Base-by-base conservation (phyloP, 768 basidiomycete genomes). In the Lactarius hengduanensis region DNA sequence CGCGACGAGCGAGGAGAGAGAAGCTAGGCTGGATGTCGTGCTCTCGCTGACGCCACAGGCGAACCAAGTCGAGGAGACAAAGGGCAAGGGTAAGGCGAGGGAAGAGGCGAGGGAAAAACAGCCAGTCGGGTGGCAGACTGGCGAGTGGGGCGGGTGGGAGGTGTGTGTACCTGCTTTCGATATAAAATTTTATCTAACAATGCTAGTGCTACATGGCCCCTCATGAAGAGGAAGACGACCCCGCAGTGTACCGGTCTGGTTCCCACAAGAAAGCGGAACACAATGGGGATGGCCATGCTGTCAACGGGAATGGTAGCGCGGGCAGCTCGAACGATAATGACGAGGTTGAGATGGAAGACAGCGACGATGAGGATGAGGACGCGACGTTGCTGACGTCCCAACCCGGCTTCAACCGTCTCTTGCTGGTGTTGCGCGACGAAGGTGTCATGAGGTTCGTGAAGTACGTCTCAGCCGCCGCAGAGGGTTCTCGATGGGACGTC, bases 401-500 rank as follows among this genome's bases (percentile, higher is more conserved):
- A 70, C 91, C 95, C 0, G 89, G 90, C 4, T 98, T 94, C 79
- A 98, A 98, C 76, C 84, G 88, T 20, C 81, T 98, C 10, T 80
- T 96, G 34, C 82, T 98, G 43, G 96, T 98, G 28, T 79, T 98
- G 64, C 84, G 96, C 18, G 96, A 98, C 76, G 91, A 94, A 73
- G 85, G 91, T 22, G 95, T 98, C 57, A 89, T 98, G 87, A 86
- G 86, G 50, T 98, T 98, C 75, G 93, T 96, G 69, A 98, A 98
- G 76, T 98, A 98, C 72, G 86, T 98, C 22, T 91, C 91, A 32
- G 92, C 92, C 18, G 86, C 88, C 1, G 96, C 96, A 0, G 86
- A 88, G 60, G 93, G 94, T 10, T 94, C 92, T 34, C 80, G 96
- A 62, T 98, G 94, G 94, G 96, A 98, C 74, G 79, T 98, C 13